Base-by-base conservation (phyloP, 495 filamentous ascomycete species). In the Annulohypoxylon nitens region DNA sequence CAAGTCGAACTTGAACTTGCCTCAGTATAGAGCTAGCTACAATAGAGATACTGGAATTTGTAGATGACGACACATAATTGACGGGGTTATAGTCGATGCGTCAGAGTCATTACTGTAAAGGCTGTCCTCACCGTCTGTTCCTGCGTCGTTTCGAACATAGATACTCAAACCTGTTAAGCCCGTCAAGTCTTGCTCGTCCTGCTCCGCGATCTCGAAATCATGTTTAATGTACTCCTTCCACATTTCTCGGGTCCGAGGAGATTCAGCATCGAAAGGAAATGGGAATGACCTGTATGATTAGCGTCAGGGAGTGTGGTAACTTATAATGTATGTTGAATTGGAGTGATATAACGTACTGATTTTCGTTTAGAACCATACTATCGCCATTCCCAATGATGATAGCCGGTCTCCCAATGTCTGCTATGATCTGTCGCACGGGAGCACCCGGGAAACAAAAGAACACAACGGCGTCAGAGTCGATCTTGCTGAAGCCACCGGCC, bases 331-430 rank as follows among this genome's bases (percentile, higher is more conserved):
- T 55, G 14, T 11, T 33, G 1, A 16, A 34, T 34, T 55, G 2
- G 12, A 12, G 51, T 55, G 14, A 5, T 26, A 12, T 8, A 43
- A 37, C 63, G 23, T 66, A 41, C 55, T 23, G 34, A 4, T 51
- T n/a, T 2, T 53, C 34, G 9, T 43, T 54, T 10, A 61, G 4
- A 10, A 68, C 9, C 16, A 51, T 1, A 0, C 2, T 9, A 6
- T 5, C 14, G 0, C 4, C 48, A 14, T 71, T 58, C 63, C 75
- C 77, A n/a, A 82, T 77, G 3, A 82, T 60, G 0, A 70, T 77
- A 9, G 73, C 76, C 4, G 79, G 79, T 5, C 62, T 75, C 37
- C 64, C 78, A 1, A 58, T 72, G 6, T 78, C 78, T 7, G 75
- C 62, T 2, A 78, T 43, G 12, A 82, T 68, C 23, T 79, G 57